Conservation (phyloP, 2,329 filamentous ascomycete genomes). For the Alternaria sp. region DNA sequence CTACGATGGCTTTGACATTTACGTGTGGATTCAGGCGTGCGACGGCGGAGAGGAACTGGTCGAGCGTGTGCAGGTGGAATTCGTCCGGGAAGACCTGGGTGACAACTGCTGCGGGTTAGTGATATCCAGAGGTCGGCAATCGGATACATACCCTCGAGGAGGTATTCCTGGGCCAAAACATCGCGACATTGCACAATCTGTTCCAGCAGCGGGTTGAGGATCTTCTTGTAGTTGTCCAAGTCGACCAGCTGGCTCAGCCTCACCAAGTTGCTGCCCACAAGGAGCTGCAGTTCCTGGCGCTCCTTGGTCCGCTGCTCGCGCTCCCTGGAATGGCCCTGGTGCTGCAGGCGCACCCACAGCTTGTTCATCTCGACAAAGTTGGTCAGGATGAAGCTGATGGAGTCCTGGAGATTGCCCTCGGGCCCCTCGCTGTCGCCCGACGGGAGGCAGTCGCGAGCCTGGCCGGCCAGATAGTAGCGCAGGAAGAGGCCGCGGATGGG, state of each 20-base stretch:
- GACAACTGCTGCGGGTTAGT: slow-evolving; percentile 69
- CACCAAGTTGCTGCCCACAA: slow-evolving; percentile 96
- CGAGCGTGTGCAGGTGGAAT: slow-evolving; percentile 94
- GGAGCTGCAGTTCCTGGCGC: slow-evolving; percentile 89
- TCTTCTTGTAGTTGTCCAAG: slow-evolving; percentile 91
- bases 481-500: slow-evolving; percentile 94
- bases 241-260: slow-evolving; percentile 95
- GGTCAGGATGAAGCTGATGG: slow-evolving; percentile 95
- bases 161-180: slow-evolving; percentile 94
- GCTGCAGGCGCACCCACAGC: slow-evolving; percentile 95
- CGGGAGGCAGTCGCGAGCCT: slow-evolving; percentile 88
- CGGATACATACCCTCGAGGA: slow-evolving; percentile 71
- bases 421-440: slow-evolving; percentile 84
- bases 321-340: slow-evolving; percentile 95
- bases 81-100: slow-evolving; percentile 99
- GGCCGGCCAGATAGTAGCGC: slow-evolving; percentile 93
- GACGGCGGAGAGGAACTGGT: slow-evolving; percentile 92
- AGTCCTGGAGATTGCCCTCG: slow-evolving; percentile 94
- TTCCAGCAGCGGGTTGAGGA: slow-evolving; percentile 86
- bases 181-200: slow-evolving; percentile 98
- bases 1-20: slow-evolving; percentile 97
- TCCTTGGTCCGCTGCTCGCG: slow-evolving; percentile 92
- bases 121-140: background rate
- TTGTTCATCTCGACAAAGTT: slow-evolving; percentile 99
- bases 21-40: slow-evolving; percentile 93